A percentile compares a stretch with the other conserved stretches of the same genome.
Conservation (phyloP, 2,329 filamentous ascomycete genomes). For the Chaetomiaceae sp. region DNA sequence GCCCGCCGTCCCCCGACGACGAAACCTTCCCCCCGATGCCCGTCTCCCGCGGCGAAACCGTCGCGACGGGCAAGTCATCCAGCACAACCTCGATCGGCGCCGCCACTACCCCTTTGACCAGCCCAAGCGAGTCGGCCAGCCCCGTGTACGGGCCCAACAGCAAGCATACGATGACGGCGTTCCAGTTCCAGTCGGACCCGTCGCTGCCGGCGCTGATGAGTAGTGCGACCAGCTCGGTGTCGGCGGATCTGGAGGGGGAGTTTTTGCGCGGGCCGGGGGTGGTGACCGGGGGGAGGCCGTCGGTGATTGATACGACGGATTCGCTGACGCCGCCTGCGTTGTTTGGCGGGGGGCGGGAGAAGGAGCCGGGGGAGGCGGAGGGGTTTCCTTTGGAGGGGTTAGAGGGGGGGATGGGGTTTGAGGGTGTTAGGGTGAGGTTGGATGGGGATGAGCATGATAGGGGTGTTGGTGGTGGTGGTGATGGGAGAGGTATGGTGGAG, state of each 20-base stretch:
- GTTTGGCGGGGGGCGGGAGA: too few species aligned
- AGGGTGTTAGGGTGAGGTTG: too few species aligned
- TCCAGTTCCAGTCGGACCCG: constrained; percentile 58
- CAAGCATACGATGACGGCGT: constrained; percentile 37
- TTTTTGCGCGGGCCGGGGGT: constrained; percentile 49
- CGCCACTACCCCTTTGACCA: constrained; percentile 49
- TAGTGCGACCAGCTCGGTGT: constrained; percentile 60
- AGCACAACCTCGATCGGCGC: constrained; percentile 49
- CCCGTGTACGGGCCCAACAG: constrained; percentile 40
- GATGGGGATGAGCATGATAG: too few species aligned
- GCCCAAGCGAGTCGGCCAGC: constrained; percentile 50
- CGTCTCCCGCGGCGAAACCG: constrained; percentile 39
- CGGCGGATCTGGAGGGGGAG: constrained; percentile 58
- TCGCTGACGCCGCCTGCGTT: constrained; percentile 51
- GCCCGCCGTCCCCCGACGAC: constrained; percentile 45
- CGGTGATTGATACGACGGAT: constrained; percentile 49
- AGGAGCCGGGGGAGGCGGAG: too few species aligned
- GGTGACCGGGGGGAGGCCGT: constrained; percentile 37
- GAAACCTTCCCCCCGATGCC: constrained; percentile 34
- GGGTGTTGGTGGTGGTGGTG: too few species aligned
- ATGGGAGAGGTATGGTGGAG: too few species aligned
- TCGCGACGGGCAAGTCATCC: constrained; percentile 45
- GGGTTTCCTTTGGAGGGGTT: too few species aligned
- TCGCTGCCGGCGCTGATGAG: constrained; percentile 61
- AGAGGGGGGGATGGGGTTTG: too few species aligned